Conservation (phyloP, 305 asterid species). For the Coffea humblotiana region DNA sequence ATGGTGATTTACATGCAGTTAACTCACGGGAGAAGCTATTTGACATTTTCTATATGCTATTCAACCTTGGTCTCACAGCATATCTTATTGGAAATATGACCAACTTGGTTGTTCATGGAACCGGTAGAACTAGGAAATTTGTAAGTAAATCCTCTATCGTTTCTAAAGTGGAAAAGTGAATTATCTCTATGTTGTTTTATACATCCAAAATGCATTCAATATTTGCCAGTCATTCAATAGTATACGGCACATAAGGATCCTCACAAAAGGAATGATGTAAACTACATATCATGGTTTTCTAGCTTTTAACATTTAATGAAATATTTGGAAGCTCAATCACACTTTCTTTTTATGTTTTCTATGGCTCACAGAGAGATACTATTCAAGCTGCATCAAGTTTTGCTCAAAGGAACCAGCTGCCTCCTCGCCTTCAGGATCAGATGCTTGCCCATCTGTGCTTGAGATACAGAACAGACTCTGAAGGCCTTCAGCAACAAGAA, state of each 20-base stretch:
- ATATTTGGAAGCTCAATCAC: background rate
- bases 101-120: constrained; percentile 78
- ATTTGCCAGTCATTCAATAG: background rate
- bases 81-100: constrained; percentile 89
- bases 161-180: background rate
- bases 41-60: constrained; percentile 51
- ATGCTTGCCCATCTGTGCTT: constrained; percentile 79
- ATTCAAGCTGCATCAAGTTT: constrained; percentile 76
- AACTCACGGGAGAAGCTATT: constrained; percentile 61
- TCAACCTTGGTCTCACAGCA: constrained; percentile 66
- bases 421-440: constrained; percentile 70
- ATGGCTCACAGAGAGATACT: constrained; percentile 54
- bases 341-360: background rate
- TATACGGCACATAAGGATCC: background rate
- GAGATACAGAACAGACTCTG: constrained; percentile 71
- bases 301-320: constrained; percentile 3
- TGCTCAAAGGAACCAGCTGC: constrained; percentile 67
- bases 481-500: constrained; percentile 84
- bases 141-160: constrained; percentile 45
- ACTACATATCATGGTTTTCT: constrained; percentile 1
- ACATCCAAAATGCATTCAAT: background rate
- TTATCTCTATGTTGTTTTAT: background rate
- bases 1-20: constrained; percentile 78
- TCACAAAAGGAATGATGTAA: background rate
- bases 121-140: constrained; percentile 66